phyloP scores from a whole-genome alignment of 2,329 filamentous ascomycete species.

The Chaetomium sp. region DNA sequence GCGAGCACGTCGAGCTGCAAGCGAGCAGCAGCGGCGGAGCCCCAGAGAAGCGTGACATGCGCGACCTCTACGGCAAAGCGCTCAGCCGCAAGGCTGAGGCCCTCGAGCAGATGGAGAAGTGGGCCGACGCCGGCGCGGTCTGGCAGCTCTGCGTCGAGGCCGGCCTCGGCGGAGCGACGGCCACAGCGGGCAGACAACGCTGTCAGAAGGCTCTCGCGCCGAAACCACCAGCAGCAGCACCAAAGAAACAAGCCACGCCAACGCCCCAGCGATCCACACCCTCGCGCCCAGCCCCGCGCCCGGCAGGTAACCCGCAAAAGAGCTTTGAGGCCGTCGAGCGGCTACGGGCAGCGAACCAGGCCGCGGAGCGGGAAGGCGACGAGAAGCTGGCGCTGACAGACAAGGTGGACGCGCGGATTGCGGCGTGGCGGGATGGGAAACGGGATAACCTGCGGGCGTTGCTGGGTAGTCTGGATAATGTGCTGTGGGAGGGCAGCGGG shows the following conservation, averaged over 20 bases:
- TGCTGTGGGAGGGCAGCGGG: slow-evolving; percentile 84
- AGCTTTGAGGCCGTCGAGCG: slow-evolving; percentile 73
- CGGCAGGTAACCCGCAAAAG: slow-evolving; percentile 39
- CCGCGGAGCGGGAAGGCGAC: slow-evolving; percentile 79
- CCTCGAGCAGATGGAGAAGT: slow-evolving; percentile 90
- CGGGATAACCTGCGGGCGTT: slow-evolving; percentile 86
- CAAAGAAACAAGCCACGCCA: slow-evolving; percentile 37
- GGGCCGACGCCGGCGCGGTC: slow-evolving; percentile 70
- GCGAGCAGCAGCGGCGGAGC: slow-evolving; percentile 39
- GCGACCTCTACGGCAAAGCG: slow-evolving; percentile 87
- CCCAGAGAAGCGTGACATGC: slow-evolving; percentile 72
- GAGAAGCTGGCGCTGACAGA: slow-evolving; percentile 89
- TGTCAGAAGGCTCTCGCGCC: slow-evolving; percentile 82
- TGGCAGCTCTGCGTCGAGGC: slow-evolving; percentile 81
- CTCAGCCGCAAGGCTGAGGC: slow-evolving; percentile 93
- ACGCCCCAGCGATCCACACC: slow-evolving; percentile 32
- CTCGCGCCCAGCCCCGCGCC: slow-evolving; percentile 35
- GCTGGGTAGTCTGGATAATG: slow-evolving; percentile 76
- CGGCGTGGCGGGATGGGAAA: slow-evolving; percentile 83
- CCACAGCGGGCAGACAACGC: slow-evolving; percentile 76
- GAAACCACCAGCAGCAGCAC: slow-evolving; percentile 43
- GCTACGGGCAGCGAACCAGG: slow-evolving; percentile 75
- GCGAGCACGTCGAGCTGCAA: slow-evolving; percentile 68
- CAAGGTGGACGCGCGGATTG: slow-evolving; percentile 71
- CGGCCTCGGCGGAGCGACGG: slow-evolving; percentile 77